Conservation (phyloP, 2,329 filamentous ascomycete genomes). For the Colletotrichum sp. region DNA sequence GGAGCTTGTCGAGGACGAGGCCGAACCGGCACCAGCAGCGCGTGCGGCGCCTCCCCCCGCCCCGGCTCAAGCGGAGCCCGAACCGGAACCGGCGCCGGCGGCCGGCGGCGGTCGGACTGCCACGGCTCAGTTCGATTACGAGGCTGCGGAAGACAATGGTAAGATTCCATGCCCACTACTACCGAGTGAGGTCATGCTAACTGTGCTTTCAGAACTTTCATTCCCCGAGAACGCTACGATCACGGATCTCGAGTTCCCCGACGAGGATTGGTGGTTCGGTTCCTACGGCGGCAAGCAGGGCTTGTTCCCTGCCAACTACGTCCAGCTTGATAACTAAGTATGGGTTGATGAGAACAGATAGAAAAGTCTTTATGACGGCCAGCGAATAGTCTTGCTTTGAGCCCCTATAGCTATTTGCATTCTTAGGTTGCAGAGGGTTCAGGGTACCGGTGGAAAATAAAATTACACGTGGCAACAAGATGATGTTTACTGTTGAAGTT, state of each 20-base stretch:
- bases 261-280: conserved; percentile 99
- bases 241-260: conserved; percentile 87
- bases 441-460: neutral
- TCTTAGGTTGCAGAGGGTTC: neutral
- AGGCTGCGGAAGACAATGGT: conserved; percentile 94
- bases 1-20: conserved; percentile 75
- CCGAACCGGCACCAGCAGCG: conserved; percentile 38
- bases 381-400: conserved; percentile 1
- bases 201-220: conserved; percentile 61
- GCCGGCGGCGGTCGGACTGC: conserved; percentile 65
- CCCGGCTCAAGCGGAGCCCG: conserved; percentile 39
- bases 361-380: conserved; percentile 16
- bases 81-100: conserved; percentile 42
- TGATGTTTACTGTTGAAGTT: neutral
- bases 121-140: conserved; percentile 92
- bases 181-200: neutral
- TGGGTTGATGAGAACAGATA: neutral
- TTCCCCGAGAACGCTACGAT: conserved; percentile 92
- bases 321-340: conserved; percentile 55
- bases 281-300: conserved; percentile 80
- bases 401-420: neutral
- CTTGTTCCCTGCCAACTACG: conserved; percentile 82
- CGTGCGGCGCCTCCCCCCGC: conserved; percentile 40
- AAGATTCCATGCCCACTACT: conserved; percentile 38
- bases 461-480: neutral